These are phyloP conservation scores for Linnemannia exigua DNA, from an alignment of 192 early-diverging fungal species.

Conservation along the genomic window DNA sequence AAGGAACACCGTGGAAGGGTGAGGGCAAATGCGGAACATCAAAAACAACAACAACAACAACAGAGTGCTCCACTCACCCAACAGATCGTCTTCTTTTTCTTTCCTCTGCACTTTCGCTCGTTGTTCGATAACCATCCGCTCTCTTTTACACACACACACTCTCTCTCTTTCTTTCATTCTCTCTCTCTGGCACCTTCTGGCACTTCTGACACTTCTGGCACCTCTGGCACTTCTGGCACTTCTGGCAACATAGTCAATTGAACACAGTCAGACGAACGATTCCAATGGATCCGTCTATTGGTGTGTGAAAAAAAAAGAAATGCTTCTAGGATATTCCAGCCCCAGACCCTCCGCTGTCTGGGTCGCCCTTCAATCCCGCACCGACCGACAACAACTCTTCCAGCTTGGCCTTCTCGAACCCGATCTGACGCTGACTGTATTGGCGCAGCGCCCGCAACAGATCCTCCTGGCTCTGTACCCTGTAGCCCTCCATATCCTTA, in stretches of 20 bases:
- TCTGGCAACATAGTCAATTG: not conserved
- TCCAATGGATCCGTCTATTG: not conserved
- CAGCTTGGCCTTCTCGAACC: slow-evolving; percentile 58
- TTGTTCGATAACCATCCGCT: too few species aligned
- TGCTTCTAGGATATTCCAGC: not conserved
- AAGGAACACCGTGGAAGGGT: slow-evolving; percentile 12
- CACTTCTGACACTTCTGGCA: too few species aligned
- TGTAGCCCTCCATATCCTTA: slow-evolving; percentile 54
- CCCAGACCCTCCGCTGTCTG: not conserved
- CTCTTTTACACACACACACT: too few species aligned
- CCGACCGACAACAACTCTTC: slow-evolving; percentile 50
- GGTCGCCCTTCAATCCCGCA: slow-evolving; percentile 14
- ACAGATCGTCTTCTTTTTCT: too few species aligned
- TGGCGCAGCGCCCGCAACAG: slow-evolving; percentile 50
- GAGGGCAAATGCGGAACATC: not conserved
- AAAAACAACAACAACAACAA: not conserved
- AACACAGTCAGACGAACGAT: too few species aligned
- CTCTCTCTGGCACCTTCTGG: not conserved
- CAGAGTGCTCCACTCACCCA: not conserved
- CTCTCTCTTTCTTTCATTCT: not conserved
- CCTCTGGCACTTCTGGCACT: not conserved
- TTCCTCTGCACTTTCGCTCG: too few species aligned
- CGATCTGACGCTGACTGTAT: slow-evolving; percentile 58
- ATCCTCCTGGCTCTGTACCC: slow-evolving; percentile 56
- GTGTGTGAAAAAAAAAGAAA: not conserved